Conservation (phyloP, 345 rosid genomes). For the Toxicodendron radicans region DNA sequence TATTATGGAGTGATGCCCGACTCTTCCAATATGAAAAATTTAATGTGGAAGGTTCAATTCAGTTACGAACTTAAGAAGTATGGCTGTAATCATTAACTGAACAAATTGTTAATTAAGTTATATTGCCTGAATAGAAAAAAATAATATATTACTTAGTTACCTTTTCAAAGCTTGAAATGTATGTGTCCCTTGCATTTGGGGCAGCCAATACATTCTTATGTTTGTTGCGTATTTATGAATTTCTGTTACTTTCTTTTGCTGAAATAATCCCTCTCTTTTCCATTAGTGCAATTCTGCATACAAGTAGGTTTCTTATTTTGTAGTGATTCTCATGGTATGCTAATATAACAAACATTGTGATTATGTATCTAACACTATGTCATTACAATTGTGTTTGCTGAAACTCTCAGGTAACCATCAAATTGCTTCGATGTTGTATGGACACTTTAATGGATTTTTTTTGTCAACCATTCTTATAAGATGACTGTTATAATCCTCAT, state of each 20-base stretch:
- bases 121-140: neutral
- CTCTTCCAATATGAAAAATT: neutral
- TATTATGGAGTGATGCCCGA: neutral
- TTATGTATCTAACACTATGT: neutral
- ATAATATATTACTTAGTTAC: neutral
- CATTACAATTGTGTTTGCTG: neutral
- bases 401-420: neutral
- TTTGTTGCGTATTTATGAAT: conserved; percentile 3
- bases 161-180: conserved; percentile 5
- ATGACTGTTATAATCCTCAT: neutral
- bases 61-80: neutral
- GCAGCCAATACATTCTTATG: neutral
- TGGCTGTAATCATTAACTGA: neutral
- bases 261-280: neutral
- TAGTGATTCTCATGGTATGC: neutral
- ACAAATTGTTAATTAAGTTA: neutral
- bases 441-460: too few species aligned
- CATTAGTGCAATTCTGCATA: neutral
- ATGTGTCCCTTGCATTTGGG: neutral
- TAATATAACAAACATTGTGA: neutral
- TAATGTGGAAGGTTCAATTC: neutral
- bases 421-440: neutral
- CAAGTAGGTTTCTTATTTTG: neutral
- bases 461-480: neutral
- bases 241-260: neutral